Evolutionary conservation across 2,329 filamentous ascomycete genomes (phyloP).

Genomic region (Aspergillus candidus): DNA sequence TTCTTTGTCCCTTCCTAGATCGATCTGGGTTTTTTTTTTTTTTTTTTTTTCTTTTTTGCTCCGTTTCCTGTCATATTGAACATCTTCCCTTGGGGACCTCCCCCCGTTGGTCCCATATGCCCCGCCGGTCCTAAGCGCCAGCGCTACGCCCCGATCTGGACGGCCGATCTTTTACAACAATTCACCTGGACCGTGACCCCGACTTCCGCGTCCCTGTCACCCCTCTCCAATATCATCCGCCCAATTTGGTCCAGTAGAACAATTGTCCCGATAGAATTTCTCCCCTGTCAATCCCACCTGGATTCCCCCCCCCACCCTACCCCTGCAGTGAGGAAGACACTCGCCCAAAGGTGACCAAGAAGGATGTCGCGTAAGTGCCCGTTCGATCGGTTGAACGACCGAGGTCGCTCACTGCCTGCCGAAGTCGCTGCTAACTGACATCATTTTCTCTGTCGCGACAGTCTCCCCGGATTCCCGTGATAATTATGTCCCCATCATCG

Average conservation of each 20-base stretch:
- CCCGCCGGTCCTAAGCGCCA: slow-evolving; percentile 37
- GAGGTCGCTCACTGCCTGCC: slow-evolving; percentile 14
- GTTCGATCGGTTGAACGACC: slow-evolving; percentile 17
- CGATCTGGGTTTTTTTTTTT: slow-evolving; percentile 4
- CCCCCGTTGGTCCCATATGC: slow-evolving; percentile 19
- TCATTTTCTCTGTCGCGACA: slow-evolving; percentile 22
- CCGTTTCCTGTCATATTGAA: slow-evolving; percentile 3
- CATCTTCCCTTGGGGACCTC: slow-evolving; percentile 3
- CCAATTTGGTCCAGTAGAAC: background rate
- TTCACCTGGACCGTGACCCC: slow-evolving; percentile 3
- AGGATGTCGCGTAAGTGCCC: slow-evolving; percentile 34
- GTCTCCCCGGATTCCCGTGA: slow-evolving; percentile 46
- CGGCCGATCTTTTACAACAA: slow-evolving; percentile 12
- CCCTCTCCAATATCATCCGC: background rate
- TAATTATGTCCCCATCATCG: slow-evolving; percentile 55
- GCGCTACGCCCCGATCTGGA: slow-evolving; percentile 20
- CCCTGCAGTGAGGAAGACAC: too few species aligned
- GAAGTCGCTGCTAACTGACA: slow-evolving; percentile 17
- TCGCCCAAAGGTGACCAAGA: too few species aligned
- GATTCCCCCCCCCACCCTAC: too few species aligned
- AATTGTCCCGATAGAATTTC: slow-evolving; percentile 5
- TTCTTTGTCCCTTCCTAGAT: slow-evolving; percentile 4
- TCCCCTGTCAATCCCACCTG: too few species aligned
- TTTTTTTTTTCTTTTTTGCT: slow-evolving; percentile 4
- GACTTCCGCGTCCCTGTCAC: slow-evolving; percentile 7